These are phyloP conservation scores for Lablab purpureus DNA, from an alignment of 306 rosid species.

Conservation along the genomic window DNA sequence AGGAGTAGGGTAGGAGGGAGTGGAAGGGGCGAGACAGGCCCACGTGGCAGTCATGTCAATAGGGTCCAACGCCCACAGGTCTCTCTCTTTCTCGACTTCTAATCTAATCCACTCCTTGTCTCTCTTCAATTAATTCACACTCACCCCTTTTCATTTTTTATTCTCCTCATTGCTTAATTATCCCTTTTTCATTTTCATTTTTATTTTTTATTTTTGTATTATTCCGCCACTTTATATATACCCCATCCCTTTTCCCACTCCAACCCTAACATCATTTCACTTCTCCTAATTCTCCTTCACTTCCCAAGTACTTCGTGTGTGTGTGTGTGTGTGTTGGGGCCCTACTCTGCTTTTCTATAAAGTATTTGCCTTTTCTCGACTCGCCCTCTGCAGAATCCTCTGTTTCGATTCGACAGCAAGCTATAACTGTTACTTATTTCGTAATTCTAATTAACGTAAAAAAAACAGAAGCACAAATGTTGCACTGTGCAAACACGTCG, in stretches of 20 bases:
- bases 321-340: too few relatives aligned
- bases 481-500: conserved; percentile 53
- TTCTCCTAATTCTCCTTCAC: neutral
- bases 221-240: conserved; percentile 37
- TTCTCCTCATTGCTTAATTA: neutral
- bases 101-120: conserved; percentile 39
- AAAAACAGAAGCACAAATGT: conserved; percentile 37
- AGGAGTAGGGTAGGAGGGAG: neutral
- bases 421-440: neutral
- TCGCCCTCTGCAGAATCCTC: neutral
- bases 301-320: neutral
- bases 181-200: neutral
- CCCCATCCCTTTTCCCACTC: conserved; percentile 34
- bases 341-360: neutral
- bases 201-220: neutral
- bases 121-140: conserved; percentile 53
- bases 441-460: neutral
- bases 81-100: conserved; percentile 28
- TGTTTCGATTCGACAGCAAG: neutral
- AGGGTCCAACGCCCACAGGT: conserved; percentile 56
- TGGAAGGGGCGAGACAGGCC: conserved; percentile 31
- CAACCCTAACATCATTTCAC: conserved; percentile 21
- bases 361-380: neutral
- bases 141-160: neutral
- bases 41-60: conserved; percentile 66